Base-by-base conservation (phyloP, 2,329 filamentous ascomycete genomes). In the Colletotrichum spaethianum region DNA sequence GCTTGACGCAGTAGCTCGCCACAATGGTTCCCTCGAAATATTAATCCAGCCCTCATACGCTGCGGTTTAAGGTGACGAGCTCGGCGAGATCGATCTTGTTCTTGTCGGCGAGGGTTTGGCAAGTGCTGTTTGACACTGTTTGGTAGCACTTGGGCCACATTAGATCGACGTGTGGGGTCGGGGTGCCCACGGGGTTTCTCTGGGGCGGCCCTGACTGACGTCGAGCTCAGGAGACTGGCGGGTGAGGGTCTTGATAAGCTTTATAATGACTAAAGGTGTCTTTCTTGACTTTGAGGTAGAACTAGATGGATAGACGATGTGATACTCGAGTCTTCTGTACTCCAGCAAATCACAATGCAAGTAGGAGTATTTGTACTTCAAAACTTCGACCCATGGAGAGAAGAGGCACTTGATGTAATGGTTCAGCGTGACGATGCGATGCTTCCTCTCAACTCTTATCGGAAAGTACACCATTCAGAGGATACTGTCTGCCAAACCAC, bases 21-120 rank as follows among this genome's bases (percentile, higher is more conserved):
- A 61, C 16, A 42, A 74, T 57, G 31, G 64, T 62, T 11, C 52
- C 59, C 16, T 40, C 36, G 7, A 63, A 42, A 63, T 74, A 70
- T 8, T 64, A 62, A 16, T 62, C 42, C 5, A 38, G 18, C 18
- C 23, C 38, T 14, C n/a, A 50, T 8, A 75, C 66, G 33, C 72
- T 75, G 9, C 78, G 76, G 16, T 76, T 76, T 3, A 76, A 67
- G 36, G 63, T 70, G 6, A 75, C 73, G 11, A 81, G 67, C 12
- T 79, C 74, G 9, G 79, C 63, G 9, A 77, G 77, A 16, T 76
- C 76, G 70, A 77, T 76, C 4, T 75, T 75, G 33, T 80, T 72
- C 60, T 74, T 76, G 14, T 78, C 77, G 36, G 74, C 73, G 55
- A 77, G 76, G 62, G 78, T 76, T 44, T 38, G 18, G 44, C 65